Evolutionary conservation across 2,329 filamentous ascomycete species (phyloP).

Genomic region (Mycocentrospora acerina): DNA sequence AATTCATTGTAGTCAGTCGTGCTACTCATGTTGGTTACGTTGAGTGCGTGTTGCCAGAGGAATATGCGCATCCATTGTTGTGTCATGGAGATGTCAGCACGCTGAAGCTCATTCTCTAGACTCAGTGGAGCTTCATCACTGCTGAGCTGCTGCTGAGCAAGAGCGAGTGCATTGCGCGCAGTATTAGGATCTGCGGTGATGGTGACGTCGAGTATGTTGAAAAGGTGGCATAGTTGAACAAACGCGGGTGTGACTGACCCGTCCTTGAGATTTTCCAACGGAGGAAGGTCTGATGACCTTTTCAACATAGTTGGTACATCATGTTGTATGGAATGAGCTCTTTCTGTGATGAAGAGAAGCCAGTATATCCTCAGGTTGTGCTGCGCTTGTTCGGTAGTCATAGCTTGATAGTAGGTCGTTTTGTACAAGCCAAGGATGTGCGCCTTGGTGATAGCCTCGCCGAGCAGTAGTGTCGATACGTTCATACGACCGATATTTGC

Average conservation of each 20-base stretch:
- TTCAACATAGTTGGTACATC: conserved; percentile 37
- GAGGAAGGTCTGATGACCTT: conserved; percentile 30
- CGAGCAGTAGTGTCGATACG: conserved; percentile 33
- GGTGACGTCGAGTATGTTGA: conserved; percentile 37
- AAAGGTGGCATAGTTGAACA: conserved; percentile 36
- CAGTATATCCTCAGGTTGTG: conserved; percentile 37
- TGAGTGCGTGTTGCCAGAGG: conserved; percentile 39
- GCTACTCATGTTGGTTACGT: conserved; percentile 35
- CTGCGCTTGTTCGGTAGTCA: conserved; percentile 30
- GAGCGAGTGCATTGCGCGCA: conserved; percentile 31
- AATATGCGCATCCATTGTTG: conserved; percentile 43
- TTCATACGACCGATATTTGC: conserved; percentile 40
- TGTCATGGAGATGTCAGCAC: conserved; percentile 41
- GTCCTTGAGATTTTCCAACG: conserved; percentile 32
- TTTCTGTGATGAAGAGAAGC: conserved; percentile 40
- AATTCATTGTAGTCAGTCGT: conserved; percentile 34
- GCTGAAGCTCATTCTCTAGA: conserved; percentile 38
- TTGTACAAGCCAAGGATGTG: conserved; percentile 37
- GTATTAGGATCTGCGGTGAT: conserved; percentile 35
- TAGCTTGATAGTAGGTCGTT: conserved; percentile 22
- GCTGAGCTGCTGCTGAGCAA: conserved; percentile 36
- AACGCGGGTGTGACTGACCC: conserved; percentile 36
- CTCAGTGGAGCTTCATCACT: conserved; percentile 29
- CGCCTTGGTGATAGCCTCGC: conserved; percentile 37
- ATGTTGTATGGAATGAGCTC: conserved; percentile 39